These are phyloP conservation scores for Aspergillus sp. DNA, from an alignment of 2,329 filamentous ascomycete species.

Conservation along the genomic window DNA sequence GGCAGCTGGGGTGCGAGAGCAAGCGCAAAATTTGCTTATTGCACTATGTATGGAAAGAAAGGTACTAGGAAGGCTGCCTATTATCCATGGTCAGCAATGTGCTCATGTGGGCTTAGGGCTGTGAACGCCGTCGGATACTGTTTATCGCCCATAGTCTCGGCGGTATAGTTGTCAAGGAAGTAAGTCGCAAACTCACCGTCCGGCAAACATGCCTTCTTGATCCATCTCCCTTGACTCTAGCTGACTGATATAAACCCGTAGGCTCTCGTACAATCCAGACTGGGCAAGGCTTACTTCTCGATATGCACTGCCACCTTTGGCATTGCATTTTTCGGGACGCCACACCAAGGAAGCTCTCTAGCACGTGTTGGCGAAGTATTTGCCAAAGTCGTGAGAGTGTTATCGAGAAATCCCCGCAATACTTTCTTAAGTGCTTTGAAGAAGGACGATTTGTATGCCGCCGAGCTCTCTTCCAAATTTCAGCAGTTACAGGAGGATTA, in stretches of 20 bases:
- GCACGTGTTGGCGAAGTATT: slow-evolving; percentile 11
- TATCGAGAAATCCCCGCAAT: slow-evolving; percentile 11
- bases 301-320: slow-evolving; percentile 13
- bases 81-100: not conserved
- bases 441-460: slow-evolving; percentile 10
- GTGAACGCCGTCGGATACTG: slow-evolving; percentile 14
- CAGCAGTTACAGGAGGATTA: slow-evolving; percentile 8
- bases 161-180: slow-evolving; percentile 23
- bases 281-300: slow-evolving; percentile 7
- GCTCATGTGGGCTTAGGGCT: not conserved
- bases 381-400: slow-evolving; percentile 10
- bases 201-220: not conserved
- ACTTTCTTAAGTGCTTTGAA: slow-evolving; percentile 15
- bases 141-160: slow-evolving; percentile 23
- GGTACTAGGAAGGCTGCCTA: slow-evolving; percentile 6
- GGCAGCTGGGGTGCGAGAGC: slow-evolving; percentile 13
- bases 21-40: slow-evolving; percentile 13
- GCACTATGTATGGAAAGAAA: slow-evolving; percentile 9
- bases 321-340: slow-evolving; percentile 19
- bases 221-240: not conserved
- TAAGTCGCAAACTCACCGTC: not conserved
- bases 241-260: not conserved
- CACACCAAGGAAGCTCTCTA: slow-evolving; percentile 15
- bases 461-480: slow-evolving; percentile 8
- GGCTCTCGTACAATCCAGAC: slow-evolving; percentile 12